Evolutionary conservation across 768 basidiomycete genomes (phyloP).

Genomic region (Chalciporus chontae): DNA sequence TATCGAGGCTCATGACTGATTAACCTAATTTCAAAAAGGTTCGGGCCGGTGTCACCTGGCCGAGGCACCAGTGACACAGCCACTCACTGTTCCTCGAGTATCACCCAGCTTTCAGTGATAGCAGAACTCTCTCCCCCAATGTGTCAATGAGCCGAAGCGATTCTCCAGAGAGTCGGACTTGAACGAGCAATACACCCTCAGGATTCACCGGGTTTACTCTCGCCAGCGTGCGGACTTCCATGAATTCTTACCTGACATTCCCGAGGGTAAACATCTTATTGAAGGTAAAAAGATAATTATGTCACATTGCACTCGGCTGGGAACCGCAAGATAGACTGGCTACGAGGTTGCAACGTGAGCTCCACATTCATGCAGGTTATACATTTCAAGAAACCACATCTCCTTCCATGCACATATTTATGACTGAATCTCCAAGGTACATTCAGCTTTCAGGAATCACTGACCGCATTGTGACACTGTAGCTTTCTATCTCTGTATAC

Average conservation of each 20-base stretch:
- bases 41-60: too few relatives aligned
- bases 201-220: slow-evolving; percentile 98
- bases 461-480: slow-evolving; percentile 13
- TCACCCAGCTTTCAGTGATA: slow-evolving; percentile 12
- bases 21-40: neutral
- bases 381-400: slow-evolving; percentile 98
- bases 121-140: slow-evolving; percentile 14
- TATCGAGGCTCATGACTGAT: neutral
- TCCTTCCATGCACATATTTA: slow-evolving; percentile 99
- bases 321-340: slow-evolving; percentile 66
- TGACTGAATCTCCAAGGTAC: slow-evolving; percentile 95
- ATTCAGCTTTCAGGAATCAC: slow-evolving; percentile 30
- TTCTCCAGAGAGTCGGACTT: slow-evolving; percentile 33
- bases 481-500: slow-evolving; percentile 86
- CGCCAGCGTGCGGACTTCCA: slow-evolving; percentile 96
- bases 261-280: slow-evolving; percentile 96
- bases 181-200: slow-evolving; percentile 66
- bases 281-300: slow-evolving; percentile 62
- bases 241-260: slow-evolving; percentile 82
- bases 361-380: slow-evolving; percentile 90
- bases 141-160: slow-evolving; percentile 21
- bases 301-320: neutral
- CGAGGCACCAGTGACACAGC: too few relatives aligned
- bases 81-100: too few relatives aligned
- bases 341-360: slow-evolving; percentile 96